Percentiles rank a stretch among this genome's conserved stretches.
Evolutionary conservation across 805 yeast species (phyloP).

Genomic region (Saccharomycopsis fodiens): DNA sequence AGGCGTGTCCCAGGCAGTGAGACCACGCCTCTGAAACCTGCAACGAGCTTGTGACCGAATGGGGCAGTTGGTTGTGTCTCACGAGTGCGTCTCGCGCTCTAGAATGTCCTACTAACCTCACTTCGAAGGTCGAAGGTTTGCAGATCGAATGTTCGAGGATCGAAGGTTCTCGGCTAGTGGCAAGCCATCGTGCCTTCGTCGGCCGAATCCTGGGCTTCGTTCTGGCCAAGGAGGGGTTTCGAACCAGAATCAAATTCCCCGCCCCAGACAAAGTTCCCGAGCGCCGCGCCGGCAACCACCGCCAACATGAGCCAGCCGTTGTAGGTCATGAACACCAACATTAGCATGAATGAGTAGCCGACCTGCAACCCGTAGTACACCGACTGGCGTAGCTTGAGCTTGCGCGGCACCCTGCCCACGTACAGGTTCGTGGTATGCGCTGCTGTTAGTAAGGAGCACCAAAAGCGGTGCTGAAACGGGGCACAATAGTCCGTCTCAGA

Average conservation of each 20-base stretch:
- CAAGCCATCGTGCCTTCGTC: conserved; percentile 65
- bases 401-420: conserved; percentile 5
- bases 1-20: too few relatives aligned
- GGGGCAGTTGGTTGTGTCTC: too few relatives aligned
- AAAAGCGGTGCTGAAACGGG: too few relatives aligned
- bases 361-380: conserved; percentile 56
- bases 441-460: not conserved
- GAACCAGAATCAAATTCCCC: not conserved
- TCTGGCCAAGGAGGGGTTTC: not conserved
- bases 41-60: too few relatives aligned
- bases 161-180: too few relatives aligned
- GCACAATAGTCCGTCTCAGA: too few relatives aligned
- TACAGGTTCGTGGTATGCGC: not conserved
- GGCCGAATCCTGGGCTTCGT: not conserved
- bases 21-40: too few relatives aligned
- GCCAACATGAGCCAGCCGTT: conserved; percentile 81
- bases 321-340: conserved; percentile 83
- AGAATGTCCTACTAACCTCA: too few relatives aligned
- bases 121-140: too few relatives aligned
- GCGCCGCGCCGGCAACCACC: conserved; percentile 61
- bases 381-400: conserved; percentile 28
- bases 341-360: conserved; percentile 60
- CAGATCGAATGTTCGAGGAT: too few relatives aligned
- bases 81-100: too few relatives aligned
- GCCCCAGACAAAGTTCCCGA: conserved; percentile 62